A percentile compares a stretch with the other conserved stretches of the same genome.
Evolutionary conservation across 2,329 filamentous ascomycete genomes (phyloP).

Genomic region (Fusarium clavum): DNA sequence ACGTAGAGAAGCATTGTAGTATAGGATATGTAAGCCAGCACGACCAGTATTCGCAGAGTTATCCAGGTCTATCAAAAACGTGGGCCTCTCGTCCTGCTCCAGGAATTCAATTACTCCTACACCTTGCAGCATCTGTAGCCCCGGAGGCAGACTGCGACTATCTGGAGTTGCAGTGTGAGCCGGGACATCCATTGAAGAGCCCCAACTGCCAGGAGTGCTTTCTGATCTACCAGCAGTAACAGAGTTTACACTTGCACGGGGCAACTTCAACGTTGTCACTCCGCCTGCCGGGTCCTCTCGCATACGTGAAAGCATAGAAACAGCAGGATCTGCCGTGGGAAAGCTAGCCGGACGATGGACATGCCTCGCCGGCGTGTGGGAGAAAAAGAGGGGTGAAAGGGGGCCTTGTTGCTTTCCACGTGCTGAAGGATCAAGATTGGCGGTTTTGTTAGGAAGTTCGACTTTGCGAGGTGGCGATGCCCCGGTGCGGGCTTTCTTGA

Average conservation of each 20-base stretch:
- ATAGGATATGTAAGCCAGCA: slow-evolving; percentile 70
- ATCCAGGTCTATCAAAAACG: slow-evolving; percentile 77
- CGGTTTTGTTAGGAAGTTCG: slow-evolving; percentile 52
- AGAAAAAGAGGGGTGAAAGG: slow-evolving; percentile 66
- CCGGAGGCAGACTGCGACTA: slow-evolving; percentile 58
- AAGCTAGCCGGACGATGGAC: slow-evolving; percentile 53
- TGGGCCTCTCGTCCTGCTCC: slow-evolving; percentile 80
- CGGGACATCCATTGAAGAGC: slow-evolving; percentile 65
- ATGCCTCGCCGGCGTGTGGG: slow-evolving; percentile 55
- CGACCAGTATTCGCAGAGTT: slow-evolving; percentile 66
- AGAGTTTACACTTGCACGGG: slow-evolving; percentile 63
- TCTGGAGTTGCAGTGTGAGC: slow-evolving; percentile 66
- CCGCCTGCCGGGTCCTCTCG: slow-evolving; percentile 57
- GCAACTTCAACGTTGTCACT: slow-evolving; percentile 67
- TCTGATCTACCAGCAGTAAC: slow-evolving; percentile 61
- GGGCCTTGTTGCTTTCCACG: slow-evolving; percentile 51
- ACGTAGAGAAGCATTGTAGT: slow-evolving; percentile 75
- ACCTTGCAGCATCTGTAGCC: slow-evolving; percentile 68
- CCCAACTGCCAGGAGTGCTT: slow-evolving; percentile 64
- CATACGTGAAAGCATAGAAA: slow-evolving; percentile 61
- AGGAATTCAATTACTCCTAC: slow-evolving; percentile 78
- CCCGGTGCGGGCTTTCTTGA: slow-evolving; percentile 63
- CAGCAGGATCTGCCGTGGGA: slow-evolving; percentile 56
- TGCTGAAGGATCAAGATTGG: slow-evolving; percentile 42
- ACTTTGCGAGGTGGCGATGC: slow-evolving; percentile 59